Percentiles rank a stretch among this genome's conserved stretches.
Conservation (phyloP, 2,329 filamentous ascomycete species). For the Trichoderma harzianum region DNA sequence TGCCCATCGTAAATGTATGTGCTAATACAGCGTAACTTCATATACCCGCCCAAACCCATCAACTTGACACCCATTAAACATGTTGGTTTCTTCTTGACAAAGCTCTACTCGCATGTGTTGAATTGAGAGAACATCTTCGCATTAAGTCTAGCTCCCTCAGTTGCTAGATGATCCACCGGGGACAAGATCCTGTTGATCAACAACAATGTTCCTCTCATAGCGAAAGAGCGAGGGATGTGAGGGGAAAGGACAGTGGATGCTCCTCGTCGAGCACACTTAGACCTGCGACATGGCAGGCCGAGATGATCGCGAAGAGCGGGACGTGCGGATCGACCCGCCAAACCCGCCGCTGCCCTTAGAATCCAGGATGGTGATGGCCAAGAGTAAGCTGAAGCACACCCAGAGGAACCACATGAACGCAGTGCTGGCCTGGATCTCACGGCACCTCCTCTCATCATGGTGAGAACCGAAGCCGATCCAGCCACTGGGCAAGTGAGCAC, state of each 20-base stretch:
- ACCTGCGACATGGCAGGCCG: constrained; percentile 57
- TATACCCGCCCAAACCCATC: not conserved
- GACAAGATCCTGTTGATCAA: not conserved
- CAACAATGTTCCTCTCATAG: not conserved
- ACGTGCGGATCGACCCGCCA: constrained; percentile 25
- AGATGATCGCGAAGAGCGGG: constrained; percentile 29
- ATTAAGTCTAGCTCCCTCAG: not conserved
- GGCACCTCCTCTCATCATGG: constrained; percentile 63
- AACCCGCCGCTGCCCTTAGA: constrained; percentile 42
- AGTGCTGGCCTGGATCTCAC: constrained; percentile 68
- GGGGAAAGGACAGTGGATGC: too few relatives aligned
- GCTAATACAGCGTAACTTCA: constrained; percentile 1
- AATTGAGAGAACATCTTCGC: not conserved
- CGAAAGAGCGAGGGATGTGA: not conserved
- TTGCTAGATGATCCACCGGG: constrained; percentile 2
- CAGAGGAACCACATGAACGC: constrained; percentile 81
- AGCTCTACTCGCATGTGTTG: not conserved
- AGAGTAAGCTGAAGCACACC: constrained; percentile 54
- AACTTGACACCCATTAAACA: not conserved
- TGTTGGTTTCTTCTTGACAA: not conserved
- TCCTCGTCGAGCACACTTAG: not conserved
- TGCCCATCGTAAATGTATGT: constrained; percentile 14
- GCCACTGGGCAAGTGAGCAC: constrained; percentile 36
- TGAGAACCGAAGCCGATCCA: constrained; percentile 61
- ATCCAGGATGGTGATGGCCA: constrained; percentile 54